phyloP scores from a whole-genome alignment of 2,329 filamentous ascomycete genomes.

The Cryphonectria radicalis region DNA sequence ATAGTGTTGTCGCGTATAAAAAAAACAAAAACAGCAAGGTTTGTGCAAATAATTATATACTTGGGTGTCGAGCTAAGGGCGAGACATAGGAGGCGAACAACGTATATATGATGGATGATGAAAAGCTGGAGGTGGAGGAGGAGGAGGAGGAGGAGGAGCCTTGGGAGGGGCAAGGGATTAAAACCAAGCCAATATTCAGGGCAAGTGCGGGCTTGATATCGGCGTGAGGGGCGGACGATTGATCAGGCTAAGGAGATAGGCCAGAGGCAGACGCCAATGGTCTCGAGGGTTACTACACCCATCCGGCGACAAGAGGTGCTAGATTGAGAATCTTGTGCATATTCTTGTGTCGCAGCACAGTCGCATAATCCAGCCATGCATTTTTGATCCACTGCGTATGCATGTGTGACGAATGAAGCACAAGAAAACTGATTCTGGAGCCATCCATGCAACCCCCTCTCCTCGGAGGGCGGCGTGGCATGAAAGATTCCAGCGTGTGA shows the following conservation, averaged over 20 bases:
- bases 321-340: neutral
- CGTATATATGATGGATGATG: neutral
- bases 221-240: neutral
- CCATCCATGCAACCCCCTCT: slow-evolving; percentile 6
- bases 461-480: neutral
- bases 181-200: neutral
- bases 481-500: neutral
- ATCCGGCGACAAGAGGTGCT: neutral
- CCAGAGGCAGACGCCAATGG: neutral
- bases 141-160: neutral
- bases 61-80: neutral
- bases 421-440: neutral
- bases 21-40: neutral
- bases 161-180: neutral
- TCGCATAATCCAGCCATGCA: too few species aligned
- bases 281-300: neutral
- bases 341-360: neutral
- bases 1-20: slow-evolving; percentile 25
- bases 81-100: neutral
- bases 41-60: neutral
- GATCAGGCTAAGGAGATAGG: neutral
- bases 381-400: neutral
- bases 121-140: neutral
- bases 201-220: neutral
- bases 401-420: neutral